Base-by-base conservation (phyloP, 1,284 basidiomycete genomes). In the Tranzscheliella williamsii region DNA sequence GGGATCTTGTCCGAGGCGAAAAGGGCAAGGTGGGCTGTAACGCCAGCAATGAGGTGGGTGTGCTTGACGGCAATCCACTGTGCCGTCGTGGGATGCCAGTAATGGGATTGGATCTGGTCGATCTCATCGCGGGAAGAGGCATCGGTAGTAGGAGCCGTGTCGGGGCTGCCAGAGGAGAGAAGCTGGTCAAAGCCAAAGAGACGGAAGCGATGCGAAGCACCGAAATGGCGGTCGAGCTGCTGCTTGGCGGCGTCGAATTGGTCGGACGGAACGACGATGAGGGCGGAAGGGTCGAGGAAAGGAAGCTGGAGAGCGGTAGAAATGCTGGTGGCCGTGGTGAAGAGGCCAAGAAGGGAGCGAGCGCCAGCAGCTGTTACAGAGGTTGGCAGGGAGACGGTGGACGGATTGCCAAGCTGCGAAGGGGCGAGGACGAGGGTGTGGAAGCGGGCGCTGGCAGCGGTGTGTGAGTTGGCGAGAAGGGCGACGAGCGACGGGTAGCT, bases 1-100 rank as follows among this genome's bases (percentile, higher is more conserved):
- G 71, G 71, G 32, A 72, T 67, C 46, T 67, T 64, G 54, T 73
- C 71, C 7, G 67, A 64, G 5, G 70, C 61, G 61, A 66, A 73
- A 35, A 65, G 45, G 42, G 54, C 52, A 16, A 73, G 56, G 32
- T 72, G 67, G 5, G 71, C 43, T 2, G 67, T 70, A 35, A 72
- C 53, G 26, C 69, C 71, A 4, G 71, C 60, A 15, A 56, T 41
- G 30, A 73, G 57, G 22, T 50, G 43, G 40, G 54, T 47, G 40
- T 73, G 53, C 38, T 46, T 44, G n/a, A 62, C 60, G 2, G 61
- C 41, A n/a, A 70, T 51, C 58, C 65, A 72, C 9, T 60, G 46
- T 1, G 50, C 48, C 9, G 54, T 40, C 22, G 41, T 43, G 20
- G 57, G 55, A 13, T 46, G 52, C 61, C 71, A 69, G 53, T 58